These are phyloP conservation scores for Penicillium hordei DNA, from an alignment of 2,329 filamentous ascomycete genomes.

Conservation along the genomic window DNA sequence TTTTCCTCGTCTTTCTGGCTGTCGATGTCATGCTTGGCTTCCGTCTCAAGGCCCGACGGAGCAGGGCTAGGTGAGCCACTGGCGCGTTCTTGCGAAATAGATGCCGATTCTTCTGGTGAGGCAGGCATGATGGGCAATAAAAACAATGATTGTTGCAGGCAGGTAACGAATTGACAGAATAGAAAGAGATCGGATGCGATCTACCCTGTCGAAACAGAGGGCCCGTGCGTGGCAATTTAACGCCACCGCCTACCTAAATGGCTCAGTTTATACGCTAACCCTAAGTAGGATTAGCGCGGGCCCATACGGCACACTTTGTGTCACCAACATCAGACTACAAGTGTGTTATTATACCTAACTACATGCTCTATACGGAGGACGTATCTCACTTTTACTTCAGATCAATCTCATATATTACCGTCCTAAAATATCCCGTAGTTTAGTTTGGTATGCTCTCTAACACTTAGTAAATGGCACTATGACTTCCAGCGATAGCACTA, in stretches of 20 bases:
- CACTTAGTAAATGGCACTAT: constrained; percentile 27
- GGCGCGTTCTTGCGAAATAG: constrained; percentile 69
- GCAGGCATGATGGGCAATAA: constrained; percentile 15
- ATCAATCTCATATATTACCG: background rate
- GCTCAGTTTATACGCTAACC: background rate
- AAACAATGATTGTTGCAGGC: constrained; percentile 1
- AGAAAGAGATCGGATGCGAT: background rate
- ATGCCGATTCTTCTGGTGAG: constrained; percentile 1
- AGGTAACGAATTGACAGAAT: background rate
- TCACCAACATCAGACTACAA: no score
- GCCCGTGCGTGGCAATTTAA: background rate
- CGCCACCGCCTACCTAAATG: background rate
- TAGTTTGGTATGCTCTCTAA: background rate
- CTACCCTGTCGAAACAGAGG: background rate
- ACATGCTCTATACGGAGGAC: no score
- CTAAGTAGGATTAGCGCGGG: background rate
- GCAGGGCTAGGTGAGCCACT: constrained; percentile 86
- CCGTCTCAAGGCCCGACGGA: constrained; percentile 78
- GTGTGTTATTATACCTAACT: no score
- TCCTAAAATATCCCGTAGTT: no score
- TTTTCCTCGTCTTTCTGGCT: constrained; percentile 16
- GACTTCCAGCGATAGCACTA: constrained; percentile 45
- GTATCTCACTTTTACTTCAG: background rate
- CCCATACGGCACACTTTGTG: no score
- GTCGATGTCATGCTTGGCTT: constrained; percentile 28